Evolutionary conservation across 352 stramenopile species (phyloP), one percentile per base, ranked within the genome.

Genomic region (Salisapilia sapeloensis): DNA sequence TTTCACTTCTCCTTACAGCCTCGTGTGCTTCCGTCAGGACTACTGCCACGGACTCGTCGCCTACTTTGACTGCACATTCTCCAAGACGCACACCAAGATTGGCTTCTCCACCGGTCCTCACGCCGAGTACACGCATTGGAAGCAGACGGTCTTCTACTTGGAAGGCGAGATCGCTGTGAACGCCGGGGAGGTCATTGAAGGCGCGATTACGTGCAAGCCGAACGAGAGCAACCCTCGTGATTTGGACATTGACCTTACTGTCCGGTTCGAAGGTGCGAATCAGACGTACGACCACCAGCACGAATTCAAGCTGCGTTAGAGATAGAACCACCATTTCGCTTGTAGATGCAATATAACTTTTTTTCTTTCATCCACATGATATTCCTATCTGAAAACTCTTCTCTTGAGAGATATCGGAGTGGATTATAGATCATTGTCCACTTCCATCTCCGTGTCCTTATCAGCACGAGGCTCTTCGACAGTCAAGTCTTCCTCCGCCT

Each of bases 31-130:
- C 33, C 80, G 92, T 22, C 93, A 96, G 44, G 95, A 98, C 43
- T 96, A 90, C 29, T 84, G 95, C 34, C 87, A 98, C 56, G 94
- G 72, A 23, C 75, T 99, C 22, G 93, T 98, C 10, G 81, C 86
- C 0, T 97, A 97, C 55, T 99, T 99, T 56, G 94, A 99, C 64
- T 97, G 93, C 57, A 90, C 76, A 13, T 99, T 99, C 64, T 94
- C 83, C 19, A 59, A 56, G 22, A 82, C 92, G 24, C 89, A 97
- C 54, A 97, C 95, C 57, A 91, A 94, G 26, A 71, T 98, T 21
- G 70, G 60, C 21, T 98, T 99, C 59, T 97, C 83, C 3, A 99
- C 94, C 4, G 82, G 72, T n/a, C 71, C 79, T 2, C 72, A 82
- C 37, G 77, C 71, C 25, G 72, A 93, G 41, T 97, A 98, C 59